Base-by-base conservation (phyloP, 345 rosid species). In the Erucastrum elatum region DNA sequence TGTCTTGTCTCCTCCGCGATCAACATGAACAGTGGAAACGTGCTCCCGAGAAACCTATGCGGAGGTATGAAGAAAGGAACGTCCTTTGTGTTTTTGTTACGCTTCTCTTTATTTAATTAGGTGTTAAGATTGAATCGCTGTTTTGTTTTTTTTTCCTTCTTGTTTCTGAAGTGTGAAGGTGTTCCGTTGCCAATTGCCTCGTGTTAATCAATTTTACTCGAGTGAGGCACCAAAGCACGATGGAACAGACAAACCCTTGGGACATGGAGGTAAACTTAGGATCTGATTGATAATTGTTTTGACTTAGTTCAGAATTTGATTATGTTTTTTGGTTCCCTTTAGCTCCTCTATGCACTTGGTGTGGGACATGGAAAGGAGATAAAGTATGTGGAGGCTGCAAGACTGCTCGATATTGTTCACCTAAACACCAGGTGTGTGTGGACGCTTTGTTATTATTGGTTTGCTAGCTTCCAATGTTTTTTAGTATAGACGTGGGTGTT, bases 281-380 rank as follows among this genome's bases (percentile, higher is more conserved):
- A 53, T 13, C 74, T 74, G 30, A 21, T 29, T 60, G 5, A 49
- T 59, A 0, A 60, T 66, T 1, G 7, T 2, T 37, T 34, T 61
- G 56, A 60, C 46, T 35, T n/a, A 35, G 2, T 29, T 53, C 31
- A 27, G 10, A 8, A 55, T 6, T 33, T 21, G 0, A 10, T 3
- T 59, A n/a, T 39, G 33, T 35, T 58, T 49, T 35, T 59, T 21
- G 41, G 59, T n/a, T 71, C 58, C 65, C n/a, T n/a, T n/a, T n/a
- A 91, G 98, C 86, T 81, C 68, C 83, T 13, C 91, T 92, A 11
- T 94, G 97, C 77, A 82, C 82, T 79, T 92, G 98, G 95, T 94
- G 98, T 86, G 93, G 97, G 78, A 87, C 94, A 12, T 94, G 97
- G 98, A 92, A 86, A 85, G 98, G 97, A 83, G 89, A 88, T 82